Conservation (phyloP, 805 yeast species). For the Metschnikowia chrysomelidarum region DNA sequence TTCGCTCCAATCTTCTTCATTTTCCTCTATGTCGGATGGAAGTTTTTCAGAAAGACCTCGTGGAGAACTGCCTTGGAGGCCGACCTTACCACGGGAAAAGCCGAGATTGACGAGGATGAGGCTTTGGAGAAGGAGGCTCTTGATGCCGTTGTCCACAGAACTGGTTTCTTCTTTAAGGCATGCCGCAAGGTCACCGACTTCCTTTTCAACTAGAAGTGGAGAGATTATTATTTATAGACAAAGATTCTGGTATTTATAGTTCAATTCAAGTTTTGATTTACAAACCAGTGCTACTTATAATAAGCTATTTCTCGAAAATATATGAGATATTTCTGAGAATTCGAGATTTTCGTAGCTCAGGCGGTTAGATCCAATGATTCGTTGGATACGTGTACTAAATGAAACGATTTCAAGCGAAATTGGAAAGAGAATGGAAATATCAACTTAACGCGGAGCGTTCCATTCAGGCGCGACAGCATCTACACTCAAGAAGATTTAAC, state of each 20-base stretch:
- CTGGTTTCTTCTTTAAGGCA: constrained; percentile 23
- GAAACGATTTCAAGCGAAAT: too few species aligned
- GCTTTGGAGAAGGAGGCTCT: constrained; percentile 23
- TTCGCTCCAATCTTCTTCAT: constrained; percentile 46
- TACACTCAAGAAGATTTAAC: too few species aligned
- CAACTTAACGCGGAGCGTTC: too few species aligned
- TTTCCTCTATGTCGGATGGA: constrained; percentile 50
- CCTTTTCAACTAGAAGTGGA: constrained; percentile 25
- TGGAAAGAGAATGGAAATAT: too few species aligned
- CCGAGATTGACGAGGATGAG: constrained; percentile 62
- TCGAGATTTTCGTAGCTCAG: too few species aligned
- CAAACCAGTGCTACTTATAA: too few species aligned
- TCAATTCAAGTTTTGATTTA: too few species aligned
- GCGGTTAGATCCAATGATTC: too few species aligned
- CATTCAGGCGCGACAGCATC: too few species aligned
- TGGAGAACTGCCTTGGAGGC: constrained; percentile 46
- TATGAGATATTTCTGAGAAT: too few species aligned
- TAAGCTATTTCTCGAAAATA: too few species aligned
- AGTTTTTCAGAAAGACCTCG: constrained; percentile 48
- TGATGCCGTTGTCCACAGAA: constrained; percentile 21
- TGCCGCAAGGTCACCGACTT: constrained; percentile 23
- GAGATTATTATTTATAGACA: not conserved
- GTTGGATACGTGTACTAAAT: too few species aligned
- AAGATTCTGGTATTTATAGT: not conserved
- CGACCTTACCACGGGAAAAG: constrained; percentile 53